Evolutionary conservation across 768 basidiomycete species (phyloP).

Genomic region (Lenzites betulinus): DNA sequence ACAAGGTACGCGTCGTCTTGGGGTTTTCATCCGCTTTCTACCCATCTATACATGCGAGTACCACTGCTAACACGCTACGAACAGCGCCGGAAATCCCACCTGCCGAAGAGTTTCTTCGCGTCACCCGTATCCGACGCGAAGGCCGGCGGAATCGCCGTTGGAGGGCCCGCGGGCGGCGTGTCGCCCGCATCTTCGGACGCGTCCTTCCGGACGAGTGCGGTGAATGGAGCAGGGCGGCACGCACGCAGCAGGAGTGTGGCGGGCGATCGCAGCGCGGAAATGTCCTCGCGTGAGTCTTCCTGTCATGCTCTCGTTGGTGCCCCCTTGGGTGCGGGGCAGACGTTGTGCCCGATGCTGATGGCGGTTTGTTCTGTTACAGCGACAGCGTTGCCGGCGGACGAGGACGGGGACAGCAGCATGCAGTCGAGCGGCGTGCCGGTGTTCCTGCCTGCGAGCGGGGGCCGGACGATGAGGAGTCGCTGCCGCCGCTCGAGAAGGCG

Average conservation of each 20-base stretch:
- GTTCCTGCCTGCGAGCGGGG: background rate
- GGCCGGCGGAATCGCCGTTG: background rate
- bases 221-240: background rate
- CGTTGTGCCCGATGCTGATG: background rate
- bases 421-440: background rate
- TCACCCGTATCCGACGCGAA: slow-evolving; percentile 9
- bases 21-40: no score
- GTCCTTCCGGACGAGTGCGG: slow-evolving; percentile 1
- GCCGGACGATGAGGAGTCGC: slow-evolving; percentile 48
- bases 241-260: background rate
- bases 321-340: background rate
- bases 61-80: background rate
- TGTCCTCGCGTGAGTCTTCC: slow-evolving; percentile 24
- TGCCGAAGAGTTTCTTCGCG: slow-evolving; percentile 55
- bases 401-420: slow-evolving; percentile 21
- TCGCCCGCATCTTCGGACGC: slow-evolving; percentile 12
- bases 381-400: slow-evolving; percentile 31
- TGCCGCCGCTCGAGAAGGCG: slow-evolving; percentile 73
- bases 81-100: slow-evolving; percentile 73
- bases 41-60: background rate
- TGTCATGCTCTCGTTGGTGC: background rate
- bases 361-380: background rate
- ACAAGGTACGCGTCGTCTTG: slow-evolving; percentile 52
- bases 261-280: background rate
- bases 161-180: background rate